phyloP scores from a whole-genome alignment of 2,329 filamentous ascomycete genomes.

The Colletotrichum cereale region DNA sequence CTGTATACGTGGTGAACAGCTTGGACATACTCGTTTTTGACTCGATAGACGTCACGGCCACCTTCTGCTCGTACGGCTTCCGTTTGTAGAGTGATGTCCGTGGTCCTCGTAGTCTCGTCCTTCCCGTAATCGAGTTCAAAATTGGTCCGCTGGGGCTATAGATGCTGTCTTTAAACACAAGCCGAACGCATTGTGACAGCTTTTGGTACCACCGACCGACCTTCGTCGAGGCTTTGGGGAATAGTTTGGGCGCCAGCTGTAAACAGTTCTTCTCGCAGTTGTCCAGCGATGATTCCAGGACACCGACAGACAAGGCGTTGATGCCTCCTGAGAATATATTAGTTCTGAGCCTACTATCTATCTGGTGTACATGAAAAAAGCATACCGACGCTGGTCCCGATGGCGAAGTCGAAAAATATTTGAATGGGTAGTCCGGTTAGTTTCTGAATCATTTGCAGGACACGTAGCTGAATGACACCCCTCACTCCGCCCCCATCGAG shows the following conservation, averaged over 20 bases:
- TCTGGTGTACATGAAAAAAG: neutral
- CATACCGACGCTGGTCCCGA: slow-evolving; percentile 20
- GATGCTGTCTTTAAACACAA: slow-evolving; percentile 10
- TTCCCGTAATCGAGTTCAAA: neutral
- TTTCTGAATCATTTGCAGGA: slow-evolving; percentile 46
- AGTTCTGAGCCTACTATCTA: neutral
- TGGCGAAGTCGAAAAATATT: slow-evolving; percentile 14
- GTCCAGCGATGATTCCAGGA: neutral
- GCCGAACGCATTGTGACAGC: neutral
- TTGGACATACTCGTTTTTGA: slow-evolving; percentile 3
- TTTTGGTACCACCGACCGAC: slow-evolving; percentile 1
- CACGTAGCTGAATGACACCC: slow-evolving; percentile 47
- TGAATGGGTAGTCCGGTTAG: slow-evolving; percentile 34
- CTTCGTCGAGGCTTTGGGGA: slow-evolving; percentile 1
- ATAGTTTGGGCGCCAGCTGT: slow-evolving; percentile 1
- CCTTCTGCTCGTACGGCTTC: slow-evolving; percentile 11
- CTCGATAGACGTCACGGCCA: slow-evolving; percentile 7
- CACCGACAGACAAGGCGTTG: slow-evolving; percentile 6
- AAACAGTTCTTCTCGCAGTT: slow-evolving; percentile 1
- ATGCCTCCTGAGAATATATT: slow-evolving; percentile 1
- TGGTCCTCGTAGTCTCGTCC: neutral
- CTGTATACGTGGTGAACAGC: slow-evolving; percentile 10
- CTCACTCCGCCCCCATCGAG: slow-evolving; percentile 48
- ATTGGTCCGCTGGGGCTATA: slow-evolving; percentile 4
- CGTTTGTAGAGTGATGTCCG: neutral